phyloP scores from a whole-genome alignment of 208 protist species.

The Wallacemonas rigidus region DNA sequence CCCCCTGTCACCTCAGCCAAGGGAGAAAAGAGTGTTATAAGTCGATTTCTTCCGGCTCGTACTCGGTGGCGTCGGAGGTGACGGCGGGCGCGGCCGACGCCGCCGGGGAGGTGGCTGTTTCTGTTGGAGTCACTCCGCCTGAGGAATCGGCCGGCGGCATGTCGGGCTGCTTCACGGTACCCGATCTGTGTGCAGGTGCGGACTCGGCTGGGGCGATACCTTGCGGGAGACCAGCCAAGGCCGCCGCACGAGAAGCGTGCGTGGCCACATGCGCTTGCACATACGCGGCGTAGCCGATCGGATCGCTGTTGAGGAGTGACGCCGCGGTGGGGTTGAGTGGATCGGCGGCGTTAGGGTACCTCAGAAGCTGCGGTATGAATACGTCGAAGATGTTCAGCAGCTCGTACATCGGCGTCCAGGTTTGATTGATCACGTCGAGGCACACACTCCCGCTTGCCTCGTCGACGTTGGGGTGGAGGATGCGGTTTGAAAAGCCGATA shows the following conservation, averaged over 20 bases:
- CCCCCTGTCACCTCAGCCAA: not conserved
- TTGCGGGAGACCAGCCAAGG: conserved; percentile 33
- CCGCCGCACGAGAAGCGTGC: conserved; percentile 64
- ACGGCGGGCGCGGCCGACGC: conserved; percentile 5
- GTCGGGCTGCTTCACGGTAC: conserved; percentile 16
- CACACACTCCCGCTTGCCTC: conserved; percentile 98
- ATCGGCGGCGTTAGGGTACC: conserved; percentile 98
- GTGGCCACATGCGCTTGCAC: conserved; percentile 70
- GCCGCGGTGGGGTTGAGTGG: conserved; percentile 97
- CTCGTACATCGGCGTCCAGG: conserved; percentile 99
- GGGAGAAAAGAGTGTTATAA: conserved; percentile 33
- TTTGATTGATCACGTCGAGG: conserved; percentile 99
- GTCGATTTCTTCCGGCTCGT: conserved; percentile 83
- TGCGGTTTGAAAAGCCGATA: conserved; percentile 98
- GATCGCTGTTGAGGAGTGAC: conserved; percentile 89
- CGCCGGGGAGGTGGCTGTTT: conserved; percentile 18
- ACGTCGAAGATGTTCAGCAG: conserved; percentile 94
- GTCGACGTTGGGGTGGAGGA: conserved; percentile 99
- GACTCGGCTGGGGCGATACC: conserved; percentile 10
- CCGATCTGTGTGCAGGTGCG: not conserved
- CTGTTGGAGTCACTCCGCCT: conserved; percentile 22
- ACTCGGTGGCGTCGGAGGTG: conserved; percentile 49
- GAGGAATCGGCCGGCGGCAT: conserved; percentile 20
- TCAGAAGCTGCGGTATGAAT: conserved; percentile 98
- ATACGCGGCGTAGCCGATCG: conserved; percentile 68